A percentile compares a stretch with the other conserved stretches of the same genome.
Evolutionary conservation across 345 rosid genomes (phyloP).

Genomic region (Isatis tinctoria): DNA sequence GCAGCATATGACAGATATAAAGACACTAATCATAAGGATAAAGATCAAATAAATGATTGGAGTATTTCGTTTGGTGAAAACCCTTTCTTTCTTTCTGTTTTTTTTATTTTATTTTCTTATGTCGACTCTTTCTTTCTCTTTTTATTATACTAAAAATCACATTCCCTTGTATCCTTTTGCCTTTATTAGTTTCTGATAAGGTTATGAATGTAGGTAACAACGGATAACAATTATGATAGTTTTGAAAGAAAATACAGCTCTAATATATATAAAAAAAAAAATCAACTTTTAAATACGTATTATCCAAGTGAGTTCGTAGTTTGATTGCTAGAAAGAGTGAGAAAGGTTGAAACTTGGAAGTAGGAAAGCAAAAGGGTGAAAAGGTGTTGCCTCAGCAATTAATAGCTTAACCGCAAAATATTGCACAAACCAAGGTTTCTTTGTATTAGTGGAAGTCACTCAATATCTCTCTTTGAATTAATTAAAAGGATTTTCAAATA

Average conservation of each 20-base stretch:
- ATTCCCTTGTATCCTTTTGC: slow-evolving; percentile 29
- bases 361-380: slow-evolving; percentile 17
- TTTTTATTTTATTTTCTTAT: neutral
- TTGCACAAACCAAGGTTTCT: slow-evolving; percentile 43
- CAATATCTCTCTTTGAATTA: slow-evolving; percentile 34
- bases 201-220: slow-evolving; percentile 27
- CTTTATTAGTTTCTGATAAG: slow-evolving; percentile 20
- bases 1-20: slow-evolving; percentile 40
- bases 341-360: slow-evolving; percentile 11
- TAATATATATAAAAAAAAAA: neutral
- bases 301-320: slow-evolving; percentile 4
- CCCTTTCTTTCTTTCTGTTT: neutral
- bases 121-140: neutral
- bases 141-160: neutral
- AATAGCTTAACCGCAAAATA: slow-evolving; percentile 80
- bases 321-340: slow-evolving; percentile 17
- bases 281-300: neutral
- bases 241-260: neutral
- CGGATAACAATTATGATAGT: slow-evolving; percentile 8
- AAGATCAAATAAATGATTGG: slow-evolving; percentile 26
- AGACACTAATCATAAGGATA: slow-evolving; percentile 32
- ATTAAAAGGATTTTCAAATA: neutral
- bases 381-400: slow-evolving; percentile 36
- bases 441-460: slow-evolving; percentile 55
- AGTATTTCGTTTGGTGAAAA: slow-evolving; percentile 33